Evolutionary conservation across 108 stramenopile genomes (phyloP), one percentile per base, ranked within the genome.

Genomic region (Pseudonitzschia delicatissima): DNA sequence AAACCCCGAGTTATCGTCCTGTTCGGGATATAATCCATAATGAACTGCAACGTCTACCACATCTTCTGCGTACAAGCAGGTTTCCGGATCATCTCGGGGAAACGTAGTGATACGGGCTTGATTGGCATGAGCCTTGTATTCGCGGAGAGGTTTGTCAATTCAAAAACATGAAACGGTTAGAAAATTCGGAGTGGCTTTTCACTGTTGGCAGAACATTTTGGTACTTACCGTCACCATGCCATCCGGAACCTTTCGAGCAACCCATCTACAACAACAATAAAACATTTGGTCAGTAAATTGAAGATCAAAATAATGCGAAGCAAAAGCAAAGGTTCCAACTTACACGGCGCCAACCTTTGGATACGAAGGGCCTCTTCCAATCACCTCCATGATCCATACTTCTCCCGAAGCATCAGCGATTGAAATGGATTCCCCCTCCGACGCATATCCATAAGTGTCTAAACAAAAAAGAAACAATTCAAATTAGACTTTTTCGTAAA

Each of bases 301-400:
- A n/a, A n/a, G n/a, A n/a, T n/a, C n/a, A n/a, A n/a, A n/a, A n/a
- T n/a, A n/a, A n/a, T n/a, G n/a, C n/a, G n/a, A n/a, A n/a, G n/a
- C n/a, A n/a, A n/a, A n/a, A n/a, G n/a, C n/a, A n/a, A 42, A 42
- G 15, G 40, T 15, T 15, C 11, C 11, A 42, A 42, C 40, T 42
- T 42, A 42, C 11, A 90, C 89, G 57, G 84, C 80, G 9, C 89
- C 89, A 7, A 51, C 39, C 49, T 71, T 70, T 9, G 63, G 60
- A 25, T 75, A 74, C 21, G 64, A 51, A 21, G 55, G 39, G 11
- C 90, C 90, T 48, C 79, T 50, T 33, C 85, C 83, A 36, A 87
- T 87, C 21, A 91, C 78, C 66, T 91, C 90, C 82, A 87, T 83
- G 47, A 87, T 84, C 90, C 90, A 91, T 1, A 84, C 90, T 72